phyloP scores from a whole-genome alignment of 345 rosid species.

The Camelina hispida region DNA sequence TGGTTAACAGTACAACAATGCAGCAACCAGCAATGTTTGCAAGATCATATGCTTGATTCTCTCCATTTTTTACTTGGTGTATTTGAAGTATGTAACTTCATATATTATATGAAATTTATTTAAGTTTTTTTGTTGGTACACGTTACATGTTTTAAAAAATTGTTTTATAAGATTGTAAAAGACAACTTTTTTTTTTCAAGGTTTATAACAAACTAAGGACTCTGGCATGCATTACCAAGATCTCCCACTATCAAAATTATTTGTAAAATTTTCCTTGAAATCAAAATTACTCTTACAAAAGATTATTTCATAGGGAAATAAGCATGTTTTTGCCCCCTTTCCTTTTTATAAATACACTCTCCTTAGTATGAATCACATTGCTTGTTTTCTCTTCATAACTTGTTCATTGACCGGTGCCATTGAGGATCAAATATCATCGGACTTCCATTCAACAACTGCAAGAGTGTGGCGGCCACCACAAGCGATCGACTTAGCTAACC shows the following conservation, averaged over 20 bases:
- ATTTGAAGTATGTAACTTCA: background rate
- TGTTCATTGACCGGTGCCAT: constrained; percentile 9
- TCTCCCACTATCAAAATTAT: background rate
- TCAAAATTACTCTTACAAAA: constrained; percentile 18
- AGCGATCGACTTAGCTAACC: constrained; percentile 81
- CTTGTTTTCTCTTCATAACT: constrained; percentile 19
- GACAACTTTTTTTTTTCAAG: background rate
- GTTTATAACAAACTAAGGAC: constrained; percentile 13
- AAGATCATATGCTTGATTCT: background rate
- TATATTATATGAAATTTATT: too few relatives aligned
- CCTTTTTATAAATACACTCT: background rate
- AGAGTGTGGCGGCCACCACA: constrained; percentile 95
- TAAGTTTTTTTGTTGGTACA: background rate
- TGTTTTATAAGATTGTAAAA: background rate
- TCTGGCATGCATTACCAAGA: background rate
- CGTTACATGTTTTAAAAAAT: background rate
- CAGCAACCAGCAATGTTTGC: background rate
- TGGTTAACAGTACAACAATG: too few relatives aligned
- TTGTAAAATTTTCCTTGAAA: background rate
- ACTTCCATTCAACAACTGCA: constrained; percentile 78
- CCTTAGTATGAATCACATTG: constrained; percentile 9
- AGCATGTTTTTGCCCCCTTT: background rate
- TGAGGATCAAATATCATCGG: constrained; percentile 28
- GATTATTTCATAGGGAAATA: constrained; percentile 8
- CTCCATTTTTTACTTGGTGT: background rate